These are phyloP conservation scores for Lasiosphaeriaceae sp. DNA, from an alignment of 495 filamentous ascomycete species.

Conservation along the genomic window DNA sequence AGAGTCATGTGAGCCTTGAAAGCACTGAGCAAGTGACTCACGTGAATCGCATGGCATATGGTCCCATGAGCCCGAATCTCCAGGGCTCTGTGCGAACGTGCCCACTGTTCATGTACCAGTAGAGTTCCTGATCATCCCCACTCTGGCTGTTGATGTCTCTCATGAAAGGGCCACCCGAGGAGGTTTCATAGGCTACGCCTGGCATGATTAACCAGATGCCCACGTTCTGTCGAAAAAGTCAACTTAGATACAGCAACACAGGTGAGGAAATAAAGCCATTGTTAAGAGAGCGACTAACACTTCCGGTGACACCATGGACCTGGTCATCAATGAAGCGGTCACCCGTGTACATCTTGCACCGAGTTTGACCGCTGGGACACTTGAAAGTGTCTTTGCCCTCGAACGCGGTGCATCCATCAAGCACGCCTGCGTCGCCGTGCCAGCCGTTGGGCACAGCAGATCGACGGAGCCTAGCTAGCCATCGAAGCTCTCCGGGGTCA, in stretches of 20 bases:
- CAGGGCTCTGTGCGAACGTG: slow-evolving; percentile 56
- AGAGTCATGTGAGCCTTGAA: slow-evolving; percentile 21
- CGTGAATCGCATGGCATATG: slow-evolving; percentile 56
- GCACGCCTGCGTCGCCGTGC: slow-evolving; percentile 37
- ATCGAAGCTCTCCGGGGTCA: slow-evolving; percentile 54
- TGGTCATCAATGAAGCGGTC: slow-evolving; percentile 60
- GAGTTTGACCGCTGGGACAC: slow-evolving; percentile 50
- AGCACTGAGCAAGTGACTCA: slow-evolving; percentile 24
- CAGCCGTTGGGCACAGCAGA: slow-evolving; percentile 51
- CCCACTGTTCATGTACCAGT: slow-evolving; percentile 62
- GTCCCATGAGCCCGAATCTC: slow-evolving; percentile 57
- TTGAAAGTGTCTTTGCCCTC: slow-evolving; percentile 59
- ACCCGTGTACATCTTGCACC: slow-evolving; percentile 61
- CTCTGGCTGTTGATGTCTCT: slow-evolving; percentile 60
- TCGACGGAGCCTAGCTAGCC: slow-evolving; percentile 51
- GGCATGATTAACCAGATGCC: slow-evolving; percentile 45
- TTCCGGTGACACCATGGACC: slow-evolving; percentile 45
- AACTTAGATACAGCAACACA: too few species aligned
- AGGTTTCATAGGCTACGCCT: slow-evolving; percentile 36
- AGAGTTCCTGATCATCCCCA: slow-evolving; percentile 50
- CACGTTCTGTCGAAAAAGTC: slow-evolving; percentile 17
- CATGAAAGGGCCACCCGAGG: slow-evolving; percentile 51
- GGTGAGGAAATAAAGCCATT: neutral
- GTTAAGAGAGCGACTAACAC: slow-evolving; percentile 8
- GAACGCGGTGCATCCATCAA: slow-evolving; percentile 42